These are phyloP conservation scores for Pseudognaphalium luteoalbum DNA, from an alignment of 129 eudicot species.

Conservation along the genomic window DNA sequence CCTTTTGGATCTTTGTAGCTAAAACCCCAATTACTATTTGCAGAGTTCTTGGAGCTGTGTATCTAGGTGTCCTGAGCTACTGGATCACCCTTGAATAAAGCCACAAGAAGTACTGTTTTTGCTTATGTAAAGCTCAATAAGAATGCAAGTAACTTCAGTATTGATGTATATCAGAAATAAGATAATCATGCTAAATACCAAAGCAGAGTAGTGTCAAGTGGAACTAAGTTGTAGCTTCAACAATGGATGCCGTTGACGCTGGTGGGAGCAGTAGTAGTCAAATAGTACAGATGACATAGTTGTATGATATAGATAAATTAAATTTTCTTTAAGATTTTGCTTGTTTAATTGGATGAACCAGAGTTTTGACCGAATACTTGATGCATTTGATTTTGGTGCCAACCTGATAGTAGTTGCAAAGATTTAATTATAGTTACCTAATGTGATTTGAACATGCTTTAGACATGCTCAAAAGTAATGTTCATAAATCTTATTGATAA, in stretches of 20 bases:
- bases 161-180: not conserved
- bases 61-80: not conserved
- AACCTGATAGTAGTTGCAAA: not conserved
- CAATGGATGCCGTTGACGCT: not conserved
- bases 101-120: conserved; percentile 11
- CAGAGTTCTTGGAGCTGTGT: conserved; percentile 1
- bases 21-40: conserved; percentile 11
- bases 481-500: too few relatives aligned
- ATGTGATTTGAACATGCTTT: conserved; percentile 16
- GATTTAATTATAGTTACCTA: not conserved
- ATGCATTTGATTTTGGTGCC: conserved; percentile 2
- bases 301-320: conserved; percentile 15
- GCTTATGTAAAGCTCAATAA: conserved; percentile 29
- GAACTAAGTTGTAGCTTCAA: conserved; percentile 1
- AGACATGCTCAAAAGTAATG: not conserved
- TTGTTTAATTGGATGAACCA: conserved; percentile 14
- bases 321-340: not conserved
- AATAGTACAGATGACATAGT: conserved; percentile 9
- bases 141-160: conserved; percentile 5
- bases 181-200: conserved; percentile 13
- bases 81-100: conserved; percentile 3
- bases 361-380: conserved; percentile 10
- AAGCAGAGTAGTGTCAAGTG: conserved; percentile 6
- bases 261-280: conserved; percentile 8
- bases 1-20: not conserved